Evolutionary conservation across 1,284 basidiomycete genomes (phyloP).

Genomic region (Rhodotorula sp.): DNA sequence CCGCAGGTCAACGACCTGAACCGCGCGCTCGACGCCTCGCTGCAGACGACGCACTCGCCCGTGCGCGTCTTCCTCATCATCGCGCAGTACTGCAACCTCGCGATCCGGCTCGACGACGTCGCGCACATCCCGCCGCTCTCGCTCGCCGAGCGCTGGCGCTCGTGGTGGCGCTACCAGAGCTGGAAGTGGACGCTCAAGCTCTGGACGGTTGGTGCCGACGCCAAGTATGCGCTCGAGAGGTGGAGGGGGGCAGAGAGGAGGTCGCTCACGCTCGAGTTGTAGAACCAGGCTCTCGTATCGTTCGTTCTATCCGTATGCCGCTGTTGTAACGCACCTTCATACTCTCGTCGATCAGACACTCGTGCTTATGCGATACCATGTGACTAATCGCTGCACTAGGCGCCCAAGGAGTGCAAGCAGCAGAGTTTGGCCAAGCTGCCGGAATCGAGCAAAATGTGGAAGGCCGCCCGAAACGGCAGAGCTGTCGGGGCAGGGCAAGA

Average conservation of each 20-base stretch:
- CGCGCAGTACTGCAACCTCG: constrained; percentile 81
- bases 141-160: constrained; percentile 14
- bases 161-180: constrained; percentile 38
- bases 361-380: too few relatives aligned
- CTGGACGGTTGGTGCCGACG: constrained; percentile 21
- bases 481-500: too few relatives aligned
- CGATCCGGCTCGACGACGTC: constrained; percentile 79
- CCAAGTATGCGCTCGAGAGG: constrained; percentile 14
- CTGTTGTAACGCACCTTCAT: too few relatives aligned
- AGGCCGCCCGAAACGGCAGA: too few relatives aligned
- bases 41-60: constrained; percentile 57
- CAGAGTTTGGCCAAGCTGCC: too few relatives aligned
- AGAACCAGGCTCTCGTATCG: neutral
- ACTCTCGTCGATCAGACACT: too few relatives aligned
- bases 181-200: constrained; percentile 35
- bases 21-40: constrained; percentile 63
- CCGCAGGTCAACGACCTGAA: constrained; percentile 44
- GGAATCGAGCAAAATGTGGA: too few relatives aligned
- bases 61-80: constrained; percentile 87
- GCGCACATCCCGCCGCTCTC: constrained; percentile 54
- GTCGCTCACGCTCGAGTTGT: constrained; percentile 10
- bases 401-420: too few relatives aligned
- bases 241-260: constrained; percentile 2
- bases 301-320: too few relatives aligned
- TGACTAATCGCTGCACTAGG: too few relatives aligned